Conservation (phyloP, 1,139 yeast species). For the Hemisphaericaspora xylanilytica region DNA sequence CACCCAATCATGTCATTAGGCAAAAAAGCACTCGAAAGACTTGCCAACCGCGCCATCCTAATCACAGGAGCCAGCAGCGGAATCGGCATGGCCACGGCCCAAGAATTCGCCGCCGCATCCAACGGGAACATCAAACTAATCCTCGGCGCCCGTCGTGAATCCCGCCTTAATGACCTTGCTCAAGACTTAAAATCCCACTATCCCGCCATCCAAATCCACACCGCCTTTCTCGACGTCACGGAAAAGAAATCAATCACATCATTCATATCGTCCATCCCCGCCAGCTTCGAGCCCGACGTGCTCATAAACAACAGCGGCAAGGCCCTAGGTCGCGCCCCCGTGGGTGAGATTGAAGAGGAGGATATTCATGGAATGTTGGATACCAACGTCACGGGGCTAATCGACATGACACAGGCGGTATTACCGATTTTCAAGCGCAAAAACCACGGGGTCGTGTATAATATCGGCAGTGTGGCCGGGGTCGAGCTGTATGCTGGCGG, state of each 20-base stretch:
- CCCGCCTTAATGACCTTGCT: constrained; percentile 48
- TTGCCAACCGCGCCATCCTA: constrained; percentile 38
- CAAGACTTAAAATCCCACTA: constrained; percentile 41
- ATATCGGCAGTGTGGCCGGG: constrained; percentile 52
- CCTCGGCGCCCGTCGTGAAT: constrained; percentile 68
- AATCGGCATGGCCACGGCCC: constrained; percentile 76
- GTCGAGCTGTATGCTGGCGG: constrained; percentile 54
- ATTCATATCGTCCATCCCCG: constrained; percentile 51
- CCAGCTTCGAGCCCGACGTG: constrained; percentile 60
- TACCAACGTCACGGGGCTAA: constrained; percentile 73
- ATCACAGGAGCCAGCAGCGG: constrained; percentile 42
- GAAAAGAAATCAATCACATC: constrained; percentile 48
- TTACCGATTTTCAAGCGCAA: constrained; percentile 60
- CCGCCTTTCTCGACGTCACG: constrained; percentile 61
- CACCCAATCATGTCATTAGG: constrained; percentile 40
- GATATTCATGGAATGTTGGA: constrained; percentile 66
- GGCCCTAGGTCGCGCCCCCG: constrained; percentile 66
- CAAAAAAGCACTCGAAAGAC: constrained; percentile 41
- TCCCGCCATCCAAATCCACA: constrained; percentile 48
- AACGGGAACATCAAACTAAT: constrained; percentile 64
- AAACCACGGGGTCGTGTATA: constrained; percentile 47
- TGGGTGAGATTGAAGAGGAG: constrained; percentile 52
- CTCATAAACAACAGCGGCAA: constrained; percentile 81
- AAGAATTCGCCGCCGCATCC: constrained; percentile 67
- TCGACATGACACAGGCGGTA: constrained; percentile 65